Evolutionary conservation across 2,329 filamentous ascomycete species (phyloP).

Genomic region (Lachnellula arida): DNA sequence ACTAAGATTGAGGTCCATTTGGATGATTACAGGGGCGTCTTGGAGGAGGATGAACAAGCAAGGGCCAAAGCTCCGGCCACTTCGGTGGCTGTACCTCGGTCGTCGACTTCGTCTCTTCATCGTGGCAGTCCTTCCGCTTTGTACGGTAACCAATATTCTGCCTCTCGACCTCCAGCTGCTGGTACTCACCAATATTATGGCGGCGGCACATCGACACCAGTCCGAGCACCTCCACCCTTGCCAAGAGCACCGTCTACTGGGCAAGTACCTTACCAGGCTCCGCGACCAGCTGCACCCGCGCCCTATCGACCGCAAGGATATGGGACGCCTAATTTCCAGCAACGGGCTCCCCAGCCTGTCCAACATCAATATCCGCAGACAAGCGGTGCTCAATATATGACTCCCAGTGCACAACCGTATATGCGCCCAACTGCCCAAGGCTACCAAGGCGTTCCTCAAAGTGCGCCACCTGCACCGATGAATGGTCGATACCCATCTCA

Average conservation of each 20-base stretch:
- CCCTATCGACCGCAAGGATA: conserved; percentile 27
- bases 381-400: conserved; percentile 23
- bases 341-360: conserved; percentile 26
- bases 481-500: conserved; percentile 27
- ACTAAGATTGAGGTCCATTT: conserved; percentile 45
- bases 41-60: conserved; percentile 48
- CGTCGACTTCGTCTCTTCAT: conserved; percentile 20
- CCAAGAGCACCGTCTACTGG: conserved; percentile 27
- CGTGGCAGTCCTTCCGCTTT: conserved; percentile 24
- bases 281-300: conserved; percentile 23
- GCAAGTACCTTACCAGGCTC: conserved; percentile 24
- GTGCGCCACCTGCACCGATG: conserved; percentile 18
- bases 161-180: conserved; percentile 21
- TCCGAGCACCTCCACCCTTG: conserved; percentile 23
- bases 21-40: conserved; percentile 44
- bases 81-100: conserved; percentile 15
- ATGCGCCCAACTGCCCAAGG: conserved; percentile 21
- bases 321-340: conserved; percentile 27
- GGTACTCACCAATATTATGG: conserved; percentile 25
- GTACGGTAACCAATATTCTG: conserved; percentile 32
- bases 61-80: conserved; percentile 26
- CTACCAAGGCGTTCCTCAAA: conserved; percentile 24
- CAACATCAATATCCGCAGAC: conserved; percentile 25
- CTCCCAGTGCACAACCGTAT: conserved; percentile 20
- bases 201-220: conserved; percentile 25